Evolutionary conservation across 2,329 filamentous ascomycete species (phyloP), one percentile per base, ranked within the genome.

Genomic region (Ophiocordyceps robertsii): DNA sequence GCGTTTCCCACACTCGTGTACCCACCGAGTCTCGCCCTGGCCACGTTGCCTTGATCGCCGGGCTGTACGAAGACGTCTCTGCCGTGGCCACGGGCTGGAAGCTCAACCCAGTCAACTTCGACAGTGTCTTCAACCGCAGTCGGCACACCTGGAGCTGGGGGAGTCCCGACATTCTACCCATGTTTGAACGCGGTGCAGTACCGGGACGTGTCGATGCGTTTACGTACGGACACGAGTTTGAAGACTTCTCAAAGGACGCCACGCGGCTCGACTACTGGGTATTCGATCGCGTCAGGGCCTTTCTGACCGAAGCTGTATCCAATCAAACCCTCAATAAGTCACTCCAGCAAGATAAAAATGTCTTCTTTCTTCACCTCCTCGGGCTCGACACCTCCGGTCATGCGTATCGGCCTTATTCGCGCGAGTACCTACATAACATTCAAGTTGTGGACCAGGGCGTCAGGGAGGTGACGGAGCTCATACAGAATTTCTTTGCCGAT

Each of bases 71-170:
- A 63, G 92, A 98, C 68, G 92, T 98, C 2, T 96, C 92, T 30
- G 84, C 92, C 2, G 92, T 98, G 17, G 94, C 84, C 29, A 98
- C 93, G 1, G 92, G 92, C 14, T 98, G 92, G 92, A 96, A 98
- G 65, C 68, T 95, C 52, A 98, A 98, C 58, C 92, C 92, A 0
- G 92, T 98, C 56, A 84, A 96, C 58, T 98, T 98, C 56, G 92
- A 98, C 66, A 96, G 90, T 56, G 88, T 98, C 11, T 98, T 98
- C 74, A 98, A 98, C 60, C 79, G 86, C 48, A 96, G 90, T 58
- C 73, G 82, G 38, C 93, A 98, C 64, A 98, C 93, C 8, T 98
- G 92, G 92, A 95, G 89, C 61, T 98, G 92, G 92, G 92, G 92
- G 2, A 95, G 89, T 56, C 92, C 92, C 1, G 92, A 98, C 63